phyloP scores from a whole-genome alignment of 2,329 filamentous ascomycete genomes.

The Fusarium kyushuense region DNA sequence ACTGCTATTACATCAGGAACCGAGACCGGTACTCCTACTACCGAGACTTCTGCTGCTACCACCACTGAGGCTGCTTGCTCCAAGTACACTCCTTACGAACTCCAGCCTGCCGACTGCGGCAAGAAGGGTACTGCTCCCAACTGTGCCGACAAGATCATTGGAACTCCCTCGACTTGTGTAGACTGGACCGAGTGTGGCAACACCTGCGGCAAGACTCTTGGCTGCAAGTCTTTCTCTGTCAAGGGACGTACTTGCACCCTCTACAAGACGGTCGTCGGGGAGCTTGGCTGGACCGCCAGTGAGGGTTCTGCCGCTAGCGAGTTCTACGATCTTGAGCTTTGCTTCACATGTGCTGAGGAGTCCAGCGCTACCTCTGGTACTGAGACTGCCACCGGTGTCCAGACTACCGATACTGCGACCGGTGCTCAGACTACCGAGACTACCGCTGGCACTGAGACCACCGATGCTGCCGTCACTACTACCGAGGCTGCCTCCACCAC shows the following conservation, averaged over 20 bases:
- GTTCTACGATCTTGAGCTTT: constrained; percentile 35
- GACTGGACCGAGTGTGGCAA: constrained; percentile 26
- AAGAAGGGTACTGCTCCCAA: constrained; percentile 11
- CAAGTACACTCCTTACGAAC: constrained; percentile 23
- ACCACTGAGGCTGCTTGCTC: constrained; percentile 26
- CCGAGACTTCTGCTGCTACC: constrained; percentile 14
- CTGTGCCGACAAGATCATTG: constrained; percentile 15
- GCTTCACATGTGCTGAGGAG: constrained; percentile 35
- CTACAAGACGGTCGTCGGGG: constrained; percentile 2
- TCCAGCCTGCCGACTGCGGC: constrained; percentile 16
- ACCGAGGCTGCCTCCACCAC: constrained; percentile 9
- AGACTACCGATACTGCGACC: constrained; percentile 1
- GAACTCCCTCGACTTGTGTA: not conserved
- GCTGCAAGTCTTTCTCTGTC: constrained; percentile 36
- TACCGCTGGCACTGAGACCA: not conserved
- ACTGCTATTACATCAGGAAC: constrained; percentile 20
- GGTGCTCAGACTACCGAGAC: not conserved
- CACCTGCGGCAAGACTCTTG: constrained; percentile 29
- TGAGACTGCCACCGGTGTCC: constrained; percentile 2
- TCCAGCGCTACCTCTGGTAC: constrained; percentile 16
- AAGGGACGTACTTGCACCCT: constrained; percentile 14
- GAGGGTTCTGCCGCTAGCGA: not conserved
- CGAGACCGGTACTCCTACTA: constrained; percentile 22
- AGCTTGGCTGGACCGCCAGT: not conserved
- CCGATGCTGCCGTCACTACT: not conserved